Base-by-base conservation (phyloP, 169 alveolate genomes). In the Plasmodium inui region DNA sequence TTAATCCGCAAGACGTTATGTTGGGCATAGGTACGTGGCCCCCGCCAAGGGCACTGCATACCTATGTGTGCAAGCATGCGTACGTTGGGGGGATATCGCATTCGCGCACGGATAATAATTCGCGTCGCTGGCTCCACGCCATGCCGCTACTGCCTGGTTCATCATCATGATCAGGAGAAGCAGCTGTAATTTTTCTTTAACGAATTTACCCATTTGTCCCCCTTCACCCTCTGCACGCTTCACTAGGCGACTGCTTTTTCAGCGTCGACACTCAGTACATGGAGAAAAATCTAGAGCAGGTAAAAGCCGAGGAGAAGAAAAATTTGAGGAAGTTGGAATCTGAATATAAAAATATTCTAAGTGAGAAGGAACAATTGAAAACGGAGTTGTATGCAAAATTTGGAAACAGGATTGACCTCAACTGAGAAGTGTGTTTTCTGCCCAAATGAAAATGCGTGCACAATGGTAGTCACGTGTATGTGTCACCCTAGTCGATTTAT, bases 301-400 rank as follows among this genome's bases (percentile, higher is more conserved):
- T 30, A 46, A 88, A 78, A 53, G 28, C 39, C 46, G 94, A 88
- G 72, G 94, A 78, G 73, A 57, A 19, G 67, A 32, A 32, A n/a
- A 88, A 78, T 34, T 88, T 88, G 82, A 88, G 19, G 81, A 79
- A 88, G 71, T 78, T 88, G 57, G 94, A 88, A 88, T n/a, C 26
- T 17, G 94, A 88, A 46, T 88, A 88, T 61, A 88, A 88, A 78
- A 55, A 74, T 53, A 76, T 57, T 3, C n/a, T 41, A 34, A 61
- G 30, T 76, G 94, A 88, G 70, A 88, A 88, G 72, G 73, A 88
- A 88, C 53, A 88, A 88, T 46, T 88, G 74, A 88, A 88, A 88
- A 88, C 94, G n/a, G 94, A 88, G 34, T 79, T 88, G 50, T 88
- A 88, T 79, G 94, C 94, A 71, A 88, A 88, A 61, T 88, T 88